Conservation (phyloP, 257 asterid species). For the Primulina huaijiensis region DNA sequence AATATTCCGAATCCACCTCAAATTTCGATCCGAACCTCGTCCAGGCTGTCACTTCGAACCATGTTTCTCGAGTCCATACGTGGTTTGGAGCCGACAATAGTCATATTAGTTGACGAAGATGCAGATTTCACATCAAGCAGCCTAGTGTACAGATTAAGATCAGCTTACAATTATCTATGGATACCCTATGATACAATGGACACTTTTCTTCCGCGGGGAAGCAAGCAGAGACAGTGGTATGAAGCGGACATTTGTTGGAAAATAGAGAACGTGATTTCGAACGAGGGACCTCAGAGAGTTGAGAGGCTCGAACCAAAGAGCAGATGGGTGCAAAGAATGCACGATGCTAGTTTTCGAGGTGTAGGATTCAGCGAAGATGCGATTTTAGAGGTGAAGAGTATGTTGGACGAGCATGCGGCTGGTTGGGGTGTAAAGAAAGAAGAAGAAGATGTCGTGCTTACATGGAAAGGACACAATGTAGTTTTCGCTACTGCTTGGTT, state of each 20-base stretch:
- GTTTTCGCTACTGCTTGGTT: conserved; percentile 91
- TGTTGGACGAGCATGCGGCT: conserved; percentile 93
- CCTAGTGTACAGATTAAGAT: conserved; percentile 55
- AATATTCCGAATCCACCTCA: background rate
- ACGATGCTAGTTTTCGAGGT: conserved; percentile 52
- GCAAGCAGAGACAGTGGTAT: conserved; percentile 82
- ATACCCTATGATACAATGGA: conserved; percentile 87
- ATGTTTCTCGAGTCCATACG: conserved; percentile 63
- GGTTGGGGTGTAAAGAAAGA: conserved; percentile 97
- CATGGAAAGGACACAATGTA: conserved; percentile 96
- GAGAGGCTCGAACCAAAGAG: conserved; percentile 73
- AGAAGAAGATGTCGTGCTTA: conserved; percentile 72
- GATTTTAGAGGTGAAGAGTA: conserved; percentile 60
- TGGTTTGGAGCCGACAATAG: conserved; percentile 52
- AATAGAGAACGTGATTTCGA: conserved; percentile 76
- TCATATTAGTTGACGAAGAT: conserved; percentile 76
- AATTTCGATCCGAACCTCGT: background rate
- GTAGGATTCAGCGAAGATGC: conserved; percentile 61
- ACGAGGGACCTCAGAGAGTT: conserved; percentile 66
- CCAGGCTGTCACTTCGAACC: conserved; percentile 36
- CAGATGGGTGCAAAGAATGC: conserved; percentile 77
- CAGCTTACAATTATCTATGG: conserved; percentile 90
- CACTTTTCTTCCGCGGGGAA: conserved; percentile 65
- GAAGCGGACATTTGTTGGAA: conserved; percentile 92
- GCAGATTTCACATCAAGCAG: conserved; percentile 77